These are phyloP conservation scores for Aureobasidium namibiae DNA, from an alignment of 2,329 filamentous ascomycete genomes.

Conservation along the genomic window DNA sequence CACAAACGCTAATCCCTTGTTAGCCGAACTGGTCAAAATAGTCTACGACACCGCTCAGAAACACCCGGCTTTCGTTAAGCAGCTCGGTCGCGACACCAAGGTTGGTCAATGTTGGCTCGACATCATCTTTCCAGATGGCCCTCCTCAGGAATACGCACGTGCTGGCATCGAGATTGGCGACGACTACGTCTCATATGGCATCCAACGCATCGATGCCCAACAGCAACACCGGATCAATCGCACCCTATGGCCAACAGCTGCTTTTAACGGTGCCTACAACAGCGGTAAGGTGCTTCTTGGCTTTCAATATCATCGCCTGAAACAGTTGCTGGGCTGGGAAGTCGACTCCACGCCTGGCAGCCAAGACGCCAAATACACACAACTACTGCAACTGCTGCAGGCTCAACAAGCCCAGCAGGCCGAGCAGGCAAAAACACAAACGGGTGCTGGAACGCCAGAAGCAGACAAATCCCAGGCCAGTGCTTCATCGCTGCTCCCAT, in stretches of 20 bases:
- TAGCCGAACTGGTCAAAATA: constrained; percentile 29
- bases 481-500: constrained; percentile 18
- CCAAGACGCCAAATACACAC: constrained; percentile 24
- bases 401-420: constrained; percentile 20
- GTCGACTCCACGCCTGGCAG: constrained; percentile 23
- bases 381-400: constrained; percentile 23
- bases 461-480: background rate
- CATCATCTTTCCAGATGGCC: constrained; percentile 39
- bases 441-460: background rate
- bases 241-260: constrained; percentile 31
- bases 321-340: constrained; percentile 29
- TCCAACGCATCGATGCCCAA: constrained; percentile 29
- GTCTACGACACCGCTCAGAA: constrained; percentile 26
- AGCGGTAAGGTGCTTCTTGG: constrained; percentile 26
- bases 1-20: background rate
- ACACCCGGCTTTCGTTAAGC: constrained; percentile 23
- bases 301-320: constrained; percentile 29
- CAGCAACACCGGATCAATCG: constrained; percentile 32
- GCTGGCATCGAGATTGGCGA: constrained; percentile 36
- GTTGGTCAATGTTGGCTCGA: constrained; percentile 41
- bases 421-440: constrained; percentile 16
- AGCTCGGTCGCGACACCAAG: constrained; percentile 32
- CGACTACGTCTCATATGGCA: constrained; percentile 34
- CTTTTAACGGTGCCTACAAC: constrained; percentile 27
- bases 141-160: constrained; percentile 41